Evolutionary conservation across 371 early-diverging fungal species (phyloP), one percentile per base, ranked within the genome.

Genomic region (Mortierella sp.): DNA sequence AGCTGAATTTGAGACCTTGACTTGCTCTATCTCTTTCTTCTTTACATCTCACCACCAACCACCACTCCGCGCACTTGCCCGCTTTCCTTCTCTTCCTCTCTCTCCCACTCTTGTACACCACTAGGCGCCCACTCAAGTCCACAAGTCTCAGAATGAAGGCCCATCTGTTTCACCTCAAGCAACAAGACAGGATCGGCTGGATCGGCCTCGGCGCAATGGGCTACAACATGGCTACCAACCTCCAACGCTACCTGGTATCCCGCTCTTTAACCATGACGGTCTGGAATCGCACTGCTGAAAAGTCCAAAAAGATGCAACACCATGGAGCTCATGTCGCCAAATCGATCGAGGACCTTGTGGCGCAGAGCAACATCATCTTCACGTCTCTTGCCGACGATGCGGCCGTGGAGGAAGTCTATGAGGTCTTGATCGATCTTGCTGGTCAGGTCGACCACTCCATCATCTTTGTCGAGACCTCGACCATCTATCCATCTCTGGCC

Each of bases 401-500:
- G 4, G 80, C 71, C 6, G 78, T 80, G 13, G 63, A 66, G 29
- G 48, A 60, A 51, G 46, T 78, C 25, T 80, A 78, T 24, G 67
- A 78, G 19, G 45, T 53, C 37, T 39, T 80, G 49, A 39, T 78
- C 34, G 48, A 60, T 7, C 46, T 57, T 31, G 67, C 67, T 5
- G 61, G 67, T 7, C 60, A 53, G 13, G 59, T 58, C 31, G 61
- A 72, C 7, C 60, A 67, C 17, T 41, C 60, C 2, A 57, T 65
- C 28, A 73, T 80, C 40, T 72, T 80, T 64, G 53, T 78, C 54
- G 80, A 78, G 40, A 69, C 63, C 13, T 73, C 74, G 1, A 80
- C 80, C 3, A 71, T 80, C 21, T 70, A 69, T 52, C 78, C 80
- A 24, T 39, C 56, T 0, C 16, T 74, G 41, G 56, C 68, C 6